phyloP scores from a whole-genome alignment of 2,329 filamentous ascomycete genomes.

The Ramularia endophylla region DNA sequence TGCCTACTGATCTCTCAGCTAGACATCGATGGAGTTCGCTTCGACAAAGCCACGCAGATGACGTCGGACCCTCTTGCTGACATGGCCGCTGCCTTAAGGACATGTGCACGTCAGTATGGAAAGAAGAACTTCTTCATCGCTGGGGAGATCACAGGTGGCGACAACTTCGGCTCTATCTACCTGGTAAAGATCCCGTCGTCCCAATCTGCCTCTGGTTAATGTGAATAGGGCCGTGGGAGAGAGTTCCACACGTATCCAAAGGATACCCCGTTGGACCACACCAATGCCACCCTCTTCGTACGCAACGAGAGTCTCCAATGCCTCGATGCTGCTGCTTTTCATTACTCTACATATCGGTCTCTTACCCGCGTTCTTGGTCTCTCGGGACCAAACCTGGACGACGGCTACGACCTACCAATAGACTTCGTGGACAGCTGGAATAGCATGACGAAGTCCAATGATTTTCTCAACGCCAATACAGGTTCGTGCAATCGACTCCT shows the following conservation, averaged over 20 bases:
- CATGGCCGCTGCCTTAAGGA: conserved; percentile 50
- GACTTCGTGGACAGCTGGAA: conserved; percentile 51
- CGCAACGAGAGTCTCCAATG: conserved; percentile 47
- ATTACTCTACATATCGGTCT: conserved; percentile 41
- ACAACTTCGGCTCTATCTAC: conserved; percentile 53
- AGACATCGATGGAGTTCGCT: conserved; percentile 58
- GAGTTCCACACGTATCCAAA: conserved; percentile 46
- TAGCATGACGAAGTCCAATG: conserved; percentile 50
- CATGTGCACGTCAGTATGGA: conserved; percentile 49
- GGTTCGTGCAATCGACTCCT: conserved; percentile 21
- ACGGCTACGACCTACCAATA: conserved; percentile 45
- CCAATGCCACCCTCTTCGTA: conserved; percentile 45
- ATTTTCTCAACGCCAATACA: conserved; percentile 53
- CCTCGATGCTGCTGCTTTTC: conserved; percentile 53
- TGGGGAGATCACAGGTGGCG: conserved; percentile 56
- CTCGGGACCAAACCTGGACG: conserved; percentile 29
- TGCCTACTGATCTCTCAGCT: conserved; percentile 54
- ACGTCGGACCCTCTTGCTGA: conserved; percentile 54
- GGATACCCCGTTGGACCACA: conserved; percentile 28
- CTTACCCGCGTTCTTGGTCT: neutral
- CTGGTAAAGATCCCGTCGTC: conserved; percentile 36
- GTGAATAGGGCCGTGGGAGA: conserved; percentile 46
- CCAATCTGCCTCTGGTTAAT: no score
- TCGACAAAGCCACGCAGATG: conserved; percentile 57
- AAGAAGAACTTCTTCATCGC: conserved; percentile 58